Base-by-base conservation (phyloP, 2,329 filamentous ascomycete genomes). In the Fusarium tricinctum region DNA sequence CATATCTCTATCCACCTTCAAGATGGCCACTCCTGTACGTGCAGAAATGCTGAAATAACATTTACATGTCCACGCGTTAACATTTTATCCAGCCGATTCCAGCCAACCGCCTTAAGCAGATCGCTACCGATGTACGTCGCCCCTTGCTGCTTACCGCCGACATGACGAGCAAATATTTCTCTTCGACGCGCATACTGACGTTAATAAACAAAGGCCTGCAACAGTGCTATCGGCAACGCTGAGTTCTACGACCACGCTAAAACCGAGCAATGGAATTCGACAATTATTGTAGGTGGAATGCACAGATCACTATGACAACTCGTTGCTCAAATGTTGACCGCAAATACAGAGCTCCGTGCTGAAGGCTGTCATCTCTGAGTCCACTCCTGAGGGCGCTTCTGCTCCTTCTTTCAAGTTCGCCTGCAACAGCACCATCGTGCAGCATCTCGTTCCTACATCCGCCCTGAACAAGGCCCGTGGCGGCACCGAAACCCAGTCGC, bases 341-440 rank as follows among this genome's bases (percentile, higher is more conserved):
- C 30, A n/a, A 20, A 39, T 60, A 57, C 73, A 93, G 91, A 92
- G 91, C 83, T 88, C 85, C 57, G 92, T 95, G 78, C 89, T 96
- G 69, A 89, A 91, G 76, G 86, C 89, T 52, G 85, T 95, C 70
- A 93, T 95, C 80, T 89, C 90, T 71, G 92, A 94, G 78, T 89
- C 91, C 50, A 88, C 87, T 19, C 85, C 88, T 19, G 78, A 85
- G 47, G 81, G 85, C 65, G 82, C 84, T 63, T 81, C 84, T 28
- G 83, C 87, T 26, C 91, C 92, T 7, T 80, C 84, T 17, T 97
- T 90, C 88, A 98, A 98, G 82, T 98, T 95, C 82, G 93, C 94
- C 73, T 94, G 97, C 82, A 98, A 97, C 86, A 97, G 93, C 84
- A 98, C 95, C 71, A 97, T 98, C 77, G 97, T 98, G 73, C 95